Evolutionary conservation across 2,329 filamentous ascomycete genomes (phyloP), one percentile per base, ranked within the genome.

Genomic region (Colletotrichum zoysiae): DNA sequence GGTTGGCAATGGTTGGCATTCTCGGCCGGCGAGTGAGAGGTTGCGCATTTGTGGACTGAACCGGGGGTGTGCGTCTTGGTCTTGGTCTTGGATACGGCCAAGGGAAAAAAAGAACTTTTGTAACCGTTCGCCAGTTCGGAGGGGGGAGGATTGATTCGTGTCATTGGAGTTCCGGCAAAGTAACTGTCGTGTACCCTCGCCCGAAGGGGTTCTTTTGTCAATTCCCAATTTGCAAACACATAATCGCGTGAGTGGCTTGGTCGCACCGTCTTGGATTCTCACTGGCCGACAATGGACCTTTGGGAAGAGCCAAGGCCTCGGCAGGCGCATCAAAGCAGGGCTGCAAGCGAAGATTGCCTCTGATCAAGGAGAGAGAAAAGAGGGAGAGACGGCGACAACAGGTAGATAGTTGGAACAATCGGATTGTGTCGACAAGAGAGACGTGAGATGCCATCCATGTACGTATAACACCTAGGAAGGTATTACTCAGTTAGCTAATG

Each of bases 1-100:
- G 46, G 55, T 70, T 69, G 59, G 70, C 65, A 50, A 70, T 35
- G 59, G 65, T 72, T 72, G 70, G 70, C 70, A 56, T 72, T 61
- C 70, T 72, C 42, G 65, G 60, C 70, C 48, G 33, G 65, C 70
- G 65, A 72, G 65, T 70, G 58, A 70, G 59, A 18, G 16, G 65
- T 23, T 42, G 59, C 18, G 23, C n/a, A 64, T 50, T 56, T 60
- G 65, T 70, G 70, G 70, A 51, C 44, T 60, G 51, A 18, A 7
- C 55, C 48, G 46, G 65, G 59, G 35, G 64, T 30, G 64, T 38
- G 59, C 35, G 30, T 58, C 68, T 68, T 57, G 58, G 30, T 58
- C 68, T 68, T 57, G 58, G 57, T 67, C 57, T 58, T 33, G 51
- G 51, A 50, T 42, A 26, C 48, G 50, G 63, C 33, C 50, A 64